A percentile compares a stretch with the other conserved stretches of the same genome.
Evolutionary conservation across 192 early-diverging fungal species (phyloP).

Genomic region (Coemansia sp.): DNA sequence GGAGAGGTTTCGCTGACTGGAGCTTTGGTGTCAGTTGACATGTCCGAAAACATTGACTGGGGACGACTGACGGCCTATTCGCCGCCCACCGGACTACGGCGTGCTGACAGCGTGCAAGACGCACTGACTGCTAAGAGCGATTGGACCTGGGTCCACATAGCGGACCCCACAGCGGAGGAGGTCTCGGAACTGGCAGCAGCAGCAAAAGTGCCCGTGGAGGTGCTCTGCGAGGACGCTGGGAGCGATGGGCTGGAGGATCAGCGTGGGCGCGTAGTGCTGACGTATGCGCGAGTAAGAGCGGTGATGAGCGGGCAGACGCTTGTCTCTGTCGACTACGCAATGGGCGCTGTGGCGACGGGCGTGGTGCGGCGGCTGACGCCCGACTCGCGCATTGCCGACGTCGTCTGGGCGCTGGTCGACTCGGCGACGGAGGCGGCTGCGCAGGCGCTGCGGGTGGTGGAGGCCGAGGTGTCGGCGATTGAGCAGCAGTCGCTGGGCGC

Average conservation of each 20-base stretch:
- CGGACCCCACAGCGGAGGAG: slow-evolving; percentile 65
- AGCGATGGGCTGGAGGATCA: slow-evolving; percentile 25
- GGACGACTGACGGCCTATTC: not conserved
- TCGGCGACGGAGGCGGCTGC: slow-evolving; percentile 78
- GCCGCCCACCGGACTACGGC: not conserved
- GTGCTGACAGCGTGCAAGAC: not conserved
- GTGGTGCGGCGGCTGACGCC: not conserved
- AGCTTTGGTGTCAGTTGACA: not conserved
- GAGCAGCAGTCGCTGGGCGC: slow-evolving; percentile 13
- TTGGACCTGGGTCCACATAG: slow-evolving; percentile 68
- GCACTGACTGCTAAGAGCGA: not conserved
- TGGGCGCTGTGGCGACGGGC: slow-evolving; percentile 2
- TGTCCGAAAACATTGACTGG: not conserved
- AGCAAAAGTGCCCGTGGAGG: not conserved
- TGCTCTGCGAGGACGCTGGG: not conserved
- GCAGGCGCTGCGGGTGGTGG: slow-evolving; percentile 65
- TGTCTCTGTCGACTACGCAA: not conserved
- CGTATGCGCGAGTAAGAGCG: slow-evolving; percentile 6
- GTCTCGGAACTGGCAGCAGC: slow-evolving; percentile 63
- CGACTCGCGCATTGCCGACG: slow-evolving; percentile 44
- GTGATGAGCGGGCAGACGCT: not conserved
- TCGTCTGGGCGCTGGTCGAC: slow-evolving; percentile 74
- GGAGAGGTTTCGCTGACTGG: slow-evolving; percentile 19
- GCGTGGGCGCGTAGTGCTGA: slow-evolving; percentile 9
- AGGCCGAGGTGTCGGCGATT: slow-evolving; percentile 66